A percentile compares a stretch with the other conserved stretches of the same genome.
phyloP scores from a whole-genome alignment of 768 basidiomycete species.

The Amanita molliuscula region DNA sequence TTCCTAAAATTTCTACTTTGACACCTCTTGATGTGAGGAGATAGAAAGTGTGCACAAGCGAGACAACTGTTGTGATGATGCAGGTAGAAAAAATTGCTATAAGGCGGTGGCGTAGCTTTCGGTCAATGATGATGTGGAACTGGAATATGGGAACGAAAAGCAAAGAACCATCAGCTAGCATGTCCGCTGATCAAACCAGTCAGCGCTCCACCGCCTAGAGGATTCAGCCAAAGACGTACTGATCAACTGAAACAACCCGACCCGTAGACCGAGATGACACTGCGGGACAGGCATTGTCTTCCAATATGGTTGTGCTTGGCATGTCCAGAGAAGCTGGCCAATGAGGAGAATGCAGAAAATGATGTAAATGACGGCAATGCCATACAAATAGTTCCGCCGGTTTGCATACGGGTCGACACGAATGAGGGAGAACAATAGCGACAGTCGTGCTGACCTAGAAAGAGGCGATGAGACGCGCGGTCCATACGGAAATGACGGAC shows the following conservation, averaged over 20 bases:
- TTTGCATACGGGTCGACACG: slow-evolving; percentile 32
- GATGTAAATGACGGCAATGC: slow-evolving; percentile 21
- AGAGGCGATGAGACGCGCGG: not conserved
- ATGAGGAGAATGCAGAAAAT: slow-evolving; percentile 25
- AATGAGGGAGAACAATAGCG: slow-evolving; percentile 44
- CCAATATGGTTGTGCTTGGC: slow-evolving; percentile 28
- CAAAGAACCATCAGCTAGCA: slow-evolving; percentile 34
- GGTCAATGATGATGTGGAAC: slow-evolving; percentile 30
- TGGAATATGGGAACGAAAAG: slow-evolving; percentile 34
- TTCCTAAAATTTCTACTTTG: slow-evolving; percentile 24
- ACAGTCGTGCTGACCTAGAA: slow-evolving; percentile 34
- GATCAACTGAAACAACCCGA: slow-evolving; percentile 42
- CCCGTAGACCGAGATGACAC: slow-evolving; percentile 32
- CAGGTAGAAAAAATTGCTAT: slow-evolving; percentile 46
- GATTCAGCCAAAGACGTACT: slow-evolving; percentile 23
- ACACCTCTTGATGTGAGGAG: slow-evolving; percentile 21
- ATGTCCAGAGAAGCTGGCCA: slow-evolving; percentile 35
- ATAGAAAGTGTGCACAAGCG: slow-evolving; percentile 33
- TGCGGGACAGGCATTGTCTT: slow-evolving; percentile 23
- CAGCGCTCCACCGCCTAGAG: not conserved
- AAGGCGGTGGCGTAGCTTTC: slow-evolving; percentile 26
- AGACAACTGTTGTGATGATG: slow-evolving; percentile 35
- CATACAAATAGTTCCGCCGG: slow-evolving; percentile 16
- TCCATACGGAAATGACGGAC: not conserved
- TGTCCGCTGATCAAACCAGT: slow-evolving; percentile 26